Evolutionary conservation across 345 rosid species (phyloP).

Genomic region (Laguncularia racemosa): DNA sequence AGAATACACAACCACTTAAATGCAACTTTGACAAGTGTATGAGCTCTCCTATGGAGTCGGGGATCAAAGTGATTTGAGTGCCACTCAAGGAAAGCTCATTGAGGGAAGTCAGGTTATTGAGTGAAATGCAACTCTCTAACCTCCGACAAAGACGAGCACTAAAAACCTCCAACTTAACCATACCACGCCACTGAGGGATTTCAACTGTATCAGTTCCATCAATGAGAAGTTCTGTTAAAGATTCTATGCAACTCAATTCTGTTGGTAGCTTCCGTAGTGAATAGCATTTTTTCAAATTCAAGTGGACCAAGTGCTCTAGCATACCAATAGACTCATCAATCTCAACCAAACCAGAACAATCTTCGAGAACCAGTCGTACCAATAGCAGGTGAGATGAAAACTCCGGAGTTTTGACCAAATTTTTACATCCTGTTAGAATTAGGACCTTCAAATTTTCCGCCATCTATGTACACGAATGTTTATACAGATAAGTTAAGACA

Average conservation of each 20-base stretch:
- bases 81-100: not conserved
- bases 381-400: not conserved
- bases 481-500: not conserved
- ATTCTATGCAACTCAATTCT: not conserved
- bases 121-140: not conserved
- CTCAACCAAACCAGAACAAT: not conserved
- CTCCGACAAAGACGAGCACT: not conserved
- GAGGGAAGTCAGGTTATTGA: not conserved
- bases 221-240: not conserved
- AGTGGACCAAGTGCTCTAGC: not conserved
- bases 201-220: not conserved
- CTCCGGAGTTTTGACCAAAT: not conserved
- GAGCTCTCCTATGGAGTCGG: not conserved
- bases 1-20: not conserved
- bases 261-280: not conserved
- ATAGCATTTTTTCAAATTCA: not conserved
- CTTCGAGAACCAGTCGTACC: slow-evolving; percentile 2
- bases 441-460: not conserved
- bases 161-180: not conserved
- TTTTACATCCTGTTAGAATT: not conserved
- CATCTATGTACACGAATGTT: not conserved
- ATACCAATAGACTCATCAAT: not conserved
- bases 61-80: not conserved
- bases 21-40: not conserved
- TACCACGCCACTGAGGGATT: not conserved